phyloP scores from a whole-genome alignment of 805 yeast genomes.

The Metschnikowia hibisci region DNA sequence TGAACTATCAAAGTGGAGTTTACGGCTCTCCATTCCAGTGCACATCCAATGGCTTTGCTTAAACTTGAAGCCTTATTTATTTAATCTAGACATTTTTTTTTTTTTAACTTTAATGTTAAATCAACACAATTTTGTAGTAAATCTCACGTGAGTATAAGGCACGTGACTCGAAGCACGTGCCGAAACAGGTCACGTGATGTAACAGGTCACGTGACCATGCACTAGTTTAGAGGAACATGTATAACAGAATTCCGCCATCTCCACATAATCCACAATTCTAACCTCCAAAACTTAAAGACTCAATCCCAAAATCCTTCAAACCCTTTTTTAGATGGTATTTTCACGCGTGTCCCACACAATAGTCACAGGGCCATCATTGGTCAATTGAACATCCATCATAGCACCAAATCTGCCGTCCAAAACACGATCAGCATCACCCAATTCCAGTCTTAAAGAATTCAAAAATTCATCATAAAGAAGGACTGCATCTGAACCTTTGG shows the following conservation, averaged over 20 bases:
- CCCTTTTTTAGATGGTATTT: constrained; percentile 2
- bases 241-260: too few species aligned
- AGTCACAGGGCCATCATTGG: constrained; percentile 94
- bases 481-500: constrained; percentile 62
- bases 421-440: constrained; percentile 59
- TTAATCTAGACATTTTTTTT: neutral
- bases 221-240: too few species aligned
- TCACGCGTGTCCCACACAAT: constrained; percentile 65
- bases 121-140: neutral
- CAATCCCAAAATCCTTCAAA: too few species aligned
- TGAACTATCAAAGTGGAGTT: constrained; percentile 44
- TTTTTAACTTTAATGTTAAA: too few species aligned
- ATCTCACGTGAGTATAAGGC: neutral
- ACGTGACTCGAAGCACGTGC: too few species aligned
- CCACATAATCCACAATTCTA: too few species aligned
- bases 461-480: constrained; percentile 55
- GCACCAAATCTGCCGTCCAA: constrained; percentile 93
- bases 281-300: too few species aligned
- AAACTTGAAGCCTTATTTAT: neutral
- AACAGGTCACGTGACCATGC: too few species aligned
- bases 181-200: too few species aligned
- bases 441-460: constrained; percentile 38
- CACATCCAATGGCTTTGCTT: constrained; percentile 32
- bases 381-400: constrained; percentile 89
- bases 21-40: constrained; percentile 54